Percentiles rank a stretch among this genome's conserved stretches.
Conservation (phyloP, 805 yeast species). For the Wickerhamomyces silvicola region DNA sequence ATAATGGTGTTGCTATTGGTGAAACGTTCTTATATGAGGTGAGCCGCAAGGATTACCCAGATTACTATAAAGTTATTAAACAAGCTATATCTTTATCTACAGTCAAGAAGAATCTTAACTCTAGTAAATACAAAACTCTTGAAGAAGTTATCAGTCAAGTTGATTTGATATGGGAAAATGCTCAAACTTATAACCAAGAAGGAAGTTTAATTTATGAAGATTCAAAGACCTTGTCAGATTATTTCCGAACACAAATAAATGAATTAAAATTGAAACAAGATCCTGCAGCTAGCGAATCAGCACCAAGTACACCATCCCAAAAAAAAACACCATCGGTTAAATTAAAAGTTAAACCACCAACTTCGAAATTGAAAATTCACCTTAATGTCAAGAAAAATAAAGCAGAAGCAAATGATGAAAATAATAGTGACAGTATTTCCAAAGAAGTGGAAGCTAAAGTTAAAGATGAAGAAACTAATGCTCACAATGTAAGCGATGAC, state of each 20-base stretch:
- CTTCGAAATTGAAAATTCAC: not conserved
- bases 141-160: slow-evolving; percentile 55
- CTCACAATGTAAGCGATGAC: not conserved
- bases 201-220: slow-evolving; percentile 67
- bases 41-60: slow-evolving; percentile 65
- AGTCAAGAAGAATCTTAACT: slow-evolving; percentile 46
- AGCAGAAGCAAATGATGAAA: not conserved
- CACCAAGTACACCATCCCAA: slow-evolving; percentile 6
- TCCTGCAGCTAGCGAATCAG: not conserved
- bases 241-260: slow-evolving; percentile 37
- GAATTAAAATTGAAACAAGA: slow-evolving; percentile 17
- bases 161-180: slow-evolving; percentile 66
- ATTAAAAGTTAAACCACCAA: slow-evolving; percentile 3
- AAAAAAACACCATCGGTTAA: slow-evolving; percentile 2
- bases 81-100: slow-evolving; percentile 68
- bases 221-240: slow-evolving; percentile 52
- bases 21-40: slow-evolving; percentile 76
- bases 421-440: too few species aligned
- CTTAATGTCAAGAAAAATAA: not conserved
- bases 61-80: slow-evolving; percentile 66
- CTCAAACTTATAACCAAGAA: slow-evolving; percentile 70
- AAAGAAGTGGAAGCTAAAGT: too few species aligned
- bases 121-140: slow-evolving; percentile 46
- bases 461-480: not conserved
- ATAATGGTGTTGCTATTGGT: slow-evolving; percentile 36